phyloP scores from a whole-genome alignment of 1,139 yeast genomes.

The Kurtzmaniella quercitrusa region DNA sequence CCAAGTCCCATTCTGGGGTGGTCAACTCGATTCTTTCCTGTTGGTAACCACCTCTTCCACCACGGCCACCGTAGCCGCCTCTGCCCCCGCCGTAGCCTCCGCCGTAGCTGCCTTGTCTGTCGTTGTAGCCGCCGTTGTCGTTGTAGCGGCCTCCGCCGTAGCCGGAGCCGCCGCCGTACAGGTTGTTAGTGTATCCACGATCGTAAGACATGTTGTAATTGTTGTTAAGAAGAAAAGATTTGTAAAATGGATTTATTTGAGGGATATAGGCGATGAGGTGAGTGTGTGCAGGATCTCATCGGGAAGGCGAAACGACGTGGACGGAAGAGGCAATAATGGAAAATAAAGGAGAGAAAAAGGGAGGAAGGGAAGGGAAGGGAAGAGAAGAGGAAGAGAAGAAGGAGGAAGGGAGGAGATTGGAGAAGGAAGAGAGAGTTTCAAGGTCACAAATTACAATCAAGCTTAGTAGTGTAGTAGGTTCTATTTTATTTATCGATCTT shows the following conservation, averaged over 20 bases:
- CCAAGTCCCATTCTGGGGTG: slow-evolving; percentile 78
- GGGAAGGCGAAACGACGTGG: no score
- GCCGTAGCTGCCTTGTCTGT: slow-evolving; percentile 22
- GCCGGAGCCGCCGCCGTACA: slow-evolving; percentile 13
- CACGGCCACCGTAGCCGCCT: slow-evolving; percentile 27
- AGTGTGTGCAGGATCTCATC: slow-evolving; percentile 1
- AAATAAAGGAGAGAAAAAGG: no score
- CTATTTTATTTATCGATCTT: no score
- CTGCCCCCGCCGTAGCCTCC: slow-evolving; percentile 26
- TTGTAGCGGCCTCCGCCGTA: slow-evolving; percentile 15
- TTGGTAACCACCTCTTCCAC: slow-evolving; percentile 26
- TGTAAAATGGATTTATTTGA: neutral
- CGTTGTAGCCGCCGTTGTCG: slow-evolving; percentile 22
- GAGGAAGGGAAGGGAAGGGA: no score
- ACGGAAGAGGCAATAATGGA: no score
- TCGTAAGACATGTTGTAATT: slow-evolving; percentile 17
- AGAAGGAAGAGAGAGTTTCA: neutral
- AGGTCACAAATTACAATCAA: no score
- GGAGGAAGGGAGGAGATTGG: neutral
- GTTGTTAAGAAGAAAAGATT: slow-evolving; percentile 3
- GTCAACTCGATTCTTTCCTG: slow-evolving; percentile 52
- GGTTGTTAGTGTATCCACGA: slow-evolving; percentile 11
- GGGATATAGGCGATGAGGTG: slow-evolving; percentile 4
- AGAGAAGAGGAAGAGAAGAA: no score
- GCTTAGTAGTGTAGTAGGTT: no score